These are phyloP conservation scores for Sporothrix mexicana DNA, from an alignment of 2,329 filamentous ascomycete species.

Conservation along the genomic window DNA sequence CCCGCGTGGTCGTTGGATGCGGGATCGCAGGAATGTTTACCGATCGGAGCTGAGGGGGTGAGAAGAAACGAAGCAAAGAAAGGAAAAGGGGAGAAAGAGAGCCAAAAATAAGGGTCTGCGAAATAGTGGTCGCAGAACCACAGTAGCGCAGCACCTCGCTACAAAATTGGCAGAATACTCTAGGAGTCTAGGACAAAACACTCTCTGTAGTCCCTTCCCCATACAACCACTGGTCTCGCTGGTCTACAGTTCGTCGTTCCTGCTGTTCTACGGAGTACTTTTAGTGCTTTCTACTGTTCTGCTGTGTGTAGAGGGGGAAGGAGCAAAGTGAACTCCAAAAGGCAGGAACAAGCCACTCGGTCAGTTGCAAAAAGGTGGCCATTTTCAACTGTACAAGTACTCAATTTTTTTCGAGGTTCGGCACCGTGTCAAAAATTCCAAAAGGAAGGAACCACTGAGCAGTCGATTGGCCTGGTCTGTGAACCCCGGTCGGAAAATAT, in stretches of 20 bases:
- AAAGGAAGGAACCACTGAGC: background rate
- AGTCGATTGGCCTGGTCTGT: slow-evolving; percentile 25
- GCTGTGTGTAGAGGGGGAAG: slow-evolving; percentile 11
- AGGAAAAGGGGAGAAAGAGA: background rate
- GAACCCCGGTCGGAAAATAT: background rate
- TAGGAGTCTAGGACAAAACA: background rate
- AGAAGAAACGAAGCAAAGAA: background rate
- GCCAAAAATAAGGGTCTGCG: background rate
- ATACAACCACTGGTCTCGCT: no score
- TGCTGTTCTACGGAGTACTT: background rate
- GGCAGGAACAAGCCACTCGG: background rate
- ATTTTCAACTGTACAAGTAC: background rate
- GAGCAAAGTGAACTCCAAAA: background rate
- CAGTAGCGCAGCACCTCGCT: background rate
- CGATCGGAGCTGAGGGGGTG: background rate
- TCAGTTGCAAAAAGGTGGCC: slow-evolving; percentile 8
- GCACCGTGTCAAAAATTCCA: slow-evolving; percentile 25
- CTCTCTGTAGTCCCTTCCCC: no score
- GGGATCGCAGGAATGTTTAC: slow-evolving; percentile 16
- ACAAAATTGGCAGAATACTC: slow-evolving; percentile 19
- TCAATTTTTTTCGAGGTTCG: background rate
- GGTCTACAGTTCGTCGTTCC: background rate
- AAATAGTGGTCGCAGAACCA: slow-evolving; percentile 17
- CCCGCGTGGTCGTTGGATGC: slow-evolving; percentile 17
- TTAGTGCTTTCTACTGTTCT: background rate